Conservation (phyloP, 176 grass and related monocot species). For the Bothriochloa decipiens region DNA sequence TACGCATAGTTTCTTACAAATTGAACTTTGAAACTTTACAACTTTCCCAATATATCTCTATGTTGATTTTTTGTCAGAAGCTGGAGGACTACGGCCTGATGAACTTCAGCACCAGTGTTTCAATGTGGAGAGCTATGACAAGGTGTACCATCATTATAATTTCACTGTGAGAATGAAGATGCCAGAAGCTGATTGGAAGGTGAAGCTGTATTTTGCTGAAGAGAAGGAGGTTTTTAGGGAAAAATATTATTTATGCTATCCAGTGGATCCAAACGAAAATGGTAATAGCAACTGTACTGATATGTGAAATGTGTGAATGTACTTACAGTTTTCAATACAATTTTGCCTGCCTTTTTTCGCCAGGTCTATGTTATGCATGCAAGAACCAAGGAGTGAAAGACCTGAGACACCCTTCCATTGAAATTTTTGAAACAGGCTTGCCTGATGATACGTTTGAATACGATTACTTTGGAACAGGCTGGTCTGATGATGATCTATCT, state of each 20-base stretch:
- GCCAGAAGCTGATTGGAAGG: background rate
- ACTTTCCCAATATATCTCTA: background rate
- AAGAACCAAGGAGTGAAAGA: slow-evolving; percentile 23
- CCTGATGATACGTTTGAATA: too few relatives aligned
- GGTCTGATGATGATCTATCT: too few relatives aligned
- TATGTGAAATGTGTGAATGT: background rate
- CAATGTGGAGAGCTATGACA: slow-evolving; percentile 20
- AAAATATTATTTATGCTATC: slow-evolving; percentile 9
- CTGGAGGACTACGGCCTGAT: background rate
- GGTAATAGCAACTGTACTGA: background rate
- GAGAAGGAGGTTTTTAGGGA: background rate
- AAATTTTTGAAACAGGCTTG: background rate
- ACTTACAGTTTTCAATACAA: background rate
- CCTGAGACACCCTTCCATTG: background rate
- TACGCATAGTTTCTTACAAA: background rate
- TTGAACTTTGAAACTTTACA: background rate
- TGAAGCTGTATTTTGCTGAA: background rate
- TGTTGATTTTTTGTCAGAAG: background rate
- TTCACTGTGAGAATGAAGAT: slow-evolving; percentile 22
- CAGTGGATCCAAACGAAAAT: slow-evolving; percentile 4
- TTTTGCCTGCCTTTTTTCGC: background rate
- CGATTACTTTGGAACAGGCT: too few relatives aligned
- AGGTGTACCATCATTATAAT: slow-evolving; percentile 29
- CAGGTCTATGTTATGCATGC: slow-evolving; percentile 13
- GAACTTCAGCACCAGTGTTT: slow-evolving; percentile 27